Base-by-base conservation (phyloP, 2,329 filamentous ascomycete genomes). In the Botrytis deweyae region DNA sequence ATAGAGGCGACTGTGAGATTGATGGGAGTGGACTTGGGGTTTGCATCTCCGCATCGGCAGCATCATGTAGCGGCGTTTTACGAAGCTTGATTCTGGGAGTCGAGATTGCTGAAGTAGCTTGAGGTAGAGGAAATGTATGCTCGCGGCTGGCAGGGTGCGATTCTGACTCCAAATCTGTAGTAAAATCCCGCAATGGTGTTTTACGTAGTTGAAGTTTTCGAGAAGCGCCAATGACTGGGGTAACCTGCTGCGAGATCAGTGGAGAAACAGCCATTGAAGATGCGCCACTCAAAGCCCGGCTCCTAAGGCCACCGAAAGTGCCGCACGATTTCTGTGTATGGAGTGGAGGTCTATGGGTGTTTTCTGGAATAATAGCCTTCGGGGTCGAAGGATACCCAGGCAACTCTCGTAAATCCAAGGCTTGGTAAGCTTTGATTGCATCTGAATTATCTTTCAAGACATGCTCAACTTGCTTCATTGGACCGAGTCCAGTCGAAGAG, bases 341-440 rank as follows among this genome's bases (percentile, higher is more conserved):
- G 3, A 58, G 49, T 14, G 14, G 65, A 22, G 36, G 49, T 14
- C 14, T 68, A 33, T 29, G 65, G 9, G 36, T 33, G 40, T 9
- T 40, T 22, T 68, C 49, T 25, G 25, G 4, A 10, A 18, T 3
- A 9, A 42, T 2, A 8, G 25, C n/a, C 29, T 58, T 40, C 2
- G 16, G 46, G 29, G 52, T 5, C 9, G 65, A 40, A 38, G 46
- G 49, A 42, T 68, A 55, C n/a, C 65, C 36, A 20, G 46, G 49
- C 52, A 68, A 55, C 18, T 68, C 65, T 68, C 49, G 46, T 55
- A 42, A 49, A 67, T 67, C 64, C 20, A 67, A 52, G 44, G 44
- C 14, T 25, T 52, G 33, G 12, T 67, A 67, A 52, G 64, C 64
- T 67, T 67, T 33, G n/a, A n/a, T n/a, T 20, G 49, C 9, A 55